Percentiles rank a stretch among this genome's conserved stretches.
Evolutionary conservation across 2,329 filamentous ascomycete species (phyloP).

Genomic region (Epichloe sp.): DNA sequence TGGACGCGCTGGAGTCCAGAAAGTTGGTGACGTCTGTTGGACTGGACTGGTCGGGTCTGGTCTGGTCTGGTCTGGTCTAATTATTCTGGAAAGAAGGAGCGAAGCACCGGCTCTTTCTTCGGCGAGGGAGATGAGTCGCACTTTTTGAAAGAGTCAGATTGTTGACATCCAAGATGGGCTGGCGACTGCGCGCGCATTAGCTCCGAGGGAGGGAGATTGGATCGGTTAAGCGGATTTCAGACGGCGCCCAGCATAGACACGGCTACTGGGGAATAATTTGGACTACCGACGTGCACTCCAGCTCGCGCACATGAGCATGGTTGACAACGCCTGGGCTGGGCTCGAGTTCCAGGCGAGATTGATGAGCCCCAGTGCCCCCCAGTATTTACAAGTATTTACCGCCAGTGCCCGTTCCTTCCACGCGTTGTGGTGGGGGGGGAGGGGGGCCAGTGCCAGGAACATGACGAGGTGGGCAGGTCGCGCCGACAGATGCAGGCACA

Average conservation of each 20-base stretch:
- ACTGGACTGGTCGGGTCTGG: not conserved
- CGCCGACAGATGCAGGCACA: not conserved
- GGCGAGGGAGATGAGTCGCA: not conserved
- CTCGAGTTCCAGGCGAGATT: not conserved
- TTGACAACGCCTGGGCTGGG: not conserved
- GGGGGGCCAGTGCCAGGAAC: not conserved
- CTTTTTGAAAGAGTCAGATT: not conserved
- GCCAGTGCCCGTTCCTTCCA: no score
- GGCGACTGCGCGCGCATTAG: not conserved
- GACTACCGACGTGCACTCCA: not conserved
- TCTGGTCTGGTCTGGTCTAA: not conserved
- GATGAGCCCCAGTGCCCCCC: not conserved
- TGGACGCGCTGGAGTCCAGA: not conserved
- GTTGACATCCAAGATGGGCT: not conserved
- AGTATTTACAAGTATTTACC: no score
- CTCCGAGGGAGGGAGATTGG: conserved; percentile 5
- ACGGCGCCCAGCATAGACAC: conserved; percentile 1
- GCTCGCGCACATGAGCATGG: not conserved
- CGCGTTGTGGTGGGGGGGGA: no score
- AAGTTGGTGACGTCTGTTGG: not conserved
- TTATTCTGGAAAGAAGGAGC: not conserved
- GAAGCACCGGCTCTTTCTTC: not conserved
- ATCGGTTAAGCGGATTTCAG: not conserved
- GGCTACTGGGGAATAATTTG: not conserved
- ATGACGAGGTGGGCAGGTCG: not conserved